phyloP scores from a whole-genome alignment of 352 stramenopile genomes.

The Plasmopara muralis region DNA sequence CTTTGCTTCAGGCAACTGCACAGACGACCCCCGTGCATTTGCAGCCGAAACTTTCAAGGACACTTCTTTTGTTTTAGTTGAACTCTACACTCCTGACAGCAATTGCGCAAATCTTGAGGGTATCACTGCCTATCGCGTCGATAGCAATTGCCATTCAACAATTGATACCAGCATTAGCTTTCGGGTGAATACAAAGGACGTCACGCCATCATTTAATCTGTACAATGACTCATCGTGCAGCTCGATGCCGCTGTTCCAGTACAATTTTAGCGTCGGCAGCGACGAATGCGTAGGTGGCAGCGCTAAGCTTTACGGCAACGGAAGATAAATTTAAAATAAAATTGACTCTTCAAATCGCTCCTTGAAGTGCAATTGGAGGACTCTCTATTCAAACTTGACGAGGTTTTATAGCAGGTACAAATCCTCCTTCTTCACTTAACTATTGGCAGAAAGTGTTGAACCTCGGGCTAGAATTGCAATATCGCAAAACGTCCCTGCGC shows the following conservation, averaged over 20 bases:
- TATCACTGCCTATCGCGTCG: slow-evolving; percentile 17
- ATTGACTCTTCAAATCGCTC: neutral
- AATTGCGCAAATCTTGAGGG: slow-evolving; percentile 16
- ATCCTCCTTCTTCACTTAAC: too few species aligned
- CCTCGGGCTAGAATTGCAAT: slow-evolving; percentile 23
- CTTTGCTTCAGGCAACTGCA: slow-evolving; percentile 19
- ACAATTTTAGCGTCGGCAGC: slow-evolving; percentile 8
- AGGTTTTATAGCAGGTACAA: neutral
- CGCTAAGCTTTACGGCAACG: slow-evolving; percentile 12
- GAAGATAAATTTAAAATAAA: neutral
- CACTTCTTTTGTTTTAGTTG: slow-evolving; percentile 13
- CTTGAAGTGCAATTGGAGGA: neutral
- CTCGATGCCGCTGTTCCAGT: slow-evolving; percentile 5
- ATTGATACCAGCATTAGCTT: slow-evolving; percentile 19
- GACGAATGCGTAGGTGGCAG: slow-evolving; percentile 14
- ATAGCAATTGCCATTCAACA: slow-evolving; percentile 18
- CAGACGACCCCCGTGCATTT: slow-evolving; percentile 10
- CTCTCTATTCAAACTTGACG: neutral
- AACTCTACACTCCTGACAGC: slow-evolving; percentile 9
- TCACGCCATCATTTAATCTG: slow-evolving; percentile 10
- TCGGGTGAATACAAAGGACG: slow-evolving; percentile 9
- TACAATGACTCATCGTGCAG: slow-evolving; percentile 16
- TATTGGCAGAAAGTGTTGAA: slow-evolving; percentile 5
- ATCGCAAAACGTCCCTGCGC: slow-evolving; percentile 19
- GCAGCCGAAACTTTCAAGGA: slow-evolving; percentile 4